Base-by-base conservation (phyloP, 345 rosid genomes). In the Chamaenerion angustifolium region DNA sequence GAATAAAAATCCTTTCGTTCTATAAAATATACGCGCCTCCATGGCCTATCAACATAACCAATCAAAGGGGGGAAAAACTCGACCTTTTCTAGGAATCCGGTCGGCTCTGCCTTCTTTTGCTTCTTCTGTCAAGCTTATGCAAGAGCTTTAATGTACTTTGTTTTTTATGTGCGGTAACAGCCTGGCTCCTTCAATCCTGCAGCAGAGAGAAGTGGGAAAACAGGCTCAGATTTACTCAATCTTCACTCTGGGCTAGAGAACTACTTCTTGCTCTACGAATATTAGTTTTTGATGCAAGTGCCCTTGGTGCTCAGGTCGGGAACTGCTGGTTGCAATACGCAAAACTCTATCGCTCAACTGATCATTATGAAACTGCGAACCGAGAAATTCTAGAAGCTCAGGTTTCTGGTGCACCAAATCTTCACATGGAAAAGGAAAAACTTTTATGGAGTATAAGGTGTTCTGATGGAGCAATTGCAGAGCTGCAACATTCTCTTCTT, bases 81-180 rank as follows among this genome's bases (percentile, higher is more conserved):
- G n/a, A n/a, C n/a, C n/a, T n/a, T n/a, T n/a, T n/a, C n/a, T n/a
- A n/a, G n/a, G n/a, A n/a, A n/a, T n/a, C n/a, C n/a, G n/a, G n/a
- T n/a, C n/a, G n/a, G n/a, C n/a, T n/a, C n/a, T n/a, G n/a, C n/a
- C n/a, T n/a, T n/a, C n/a, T n/a, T n/a, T n/a, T n/a, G n/a, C n/a
- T n/a, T n/a, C n/a, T n/a, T n/a, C n/a, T 86, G 94, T 71, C 96
- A 80, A 63, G 96, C 98, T 60, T 80, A 86, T 75, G 98, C 96
- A 31, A 81, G 94, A 67, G 77, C 98, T 60, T 71, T 86, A 72
- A 90, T 86, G 96, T 90, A 90, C 70, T 85, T 86, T 48, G 96
- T 86, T 66, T 86, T 96, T 70, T 80, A 81, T 66, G 96, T 86
- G 44, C 83, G 76, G 58, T 81, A 54, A 64, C 79, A 76, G 60